Evolutionary conservation across 192 early-diverging fungal genomes (phyloP).

Genomic region (Backusella westeae): DNA sequence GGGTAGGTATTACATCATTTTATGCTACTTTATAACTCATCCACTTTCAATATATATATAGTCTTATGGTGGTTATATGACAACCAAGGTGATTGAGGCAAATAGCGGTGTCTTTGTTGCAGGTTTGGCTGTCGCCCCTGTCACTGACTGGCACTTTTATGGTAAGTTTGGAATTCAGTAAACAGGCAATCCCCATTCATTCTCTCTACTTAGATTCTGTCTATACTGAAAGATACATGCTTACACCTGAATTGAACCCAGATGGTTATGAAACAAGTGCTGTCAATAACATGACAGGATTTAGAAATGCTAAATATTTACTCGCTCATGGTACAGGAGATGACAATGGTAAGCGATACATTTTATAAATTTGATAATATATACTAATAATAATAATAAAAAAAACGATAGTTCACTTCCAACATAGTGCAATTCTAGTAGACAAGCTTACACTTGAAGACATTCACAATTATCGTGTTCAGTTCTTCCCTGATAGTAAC

Average conservation of each 20-base stretch:
- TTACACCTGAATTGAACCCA: slow-evolving; percentile 75
- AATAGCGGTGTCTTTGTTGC: slow-evolving; percentile 79
- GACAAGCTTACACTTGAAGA: slow-evolving; percentile 71
- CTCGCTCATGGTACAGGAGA: slow-evolving; percentile 92
- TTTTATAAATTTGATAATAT: too few relatives aligned
- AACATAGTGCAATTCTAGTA: slow-evolving; percentile 83
- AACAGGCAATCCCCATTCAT: neutral
- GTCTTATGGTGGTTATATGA: slow-evolving; percentile 93
- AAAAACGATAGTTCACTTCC: slow-evolving; percentile 74
- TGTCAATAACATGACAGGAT: slow-evolving; percentile 79
- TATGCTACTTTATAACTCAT: neutral
- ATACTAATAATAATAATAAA: too few relatives aligned
- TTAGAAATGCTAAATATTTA: slow-evolving; percentile 76
- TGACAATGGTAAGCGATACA: slow-evolving; percentile 57
- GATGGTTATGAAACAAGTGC: slow-evolving; percentile 78
- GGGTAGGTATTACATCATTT: slow-evolving; percentile 52
- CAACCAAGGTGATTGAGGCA: slow-evolving; percentile 82
- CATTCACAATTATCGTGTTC: slow-evolving; percentile 80
- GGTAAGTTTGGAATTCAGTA: slow-evolving; percentile 20
- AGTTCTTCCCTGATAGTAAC: slow-evolving; percentile 88
- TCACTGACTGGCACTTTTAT: slow-evolving; percentile 86
- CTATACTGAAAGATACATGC: slow-evolving; percentile 98
- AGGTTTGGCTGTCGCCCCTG: slow-evolving; percentile 97
- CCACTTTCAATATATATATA: slow-evolving; percentile 24
- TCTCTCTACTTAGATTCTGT: slow-evolving; percentile 62